phyloP scores from a whole-genome alignment of 768 basidiomycete species.

The Phallus indusiatus region DNA sequence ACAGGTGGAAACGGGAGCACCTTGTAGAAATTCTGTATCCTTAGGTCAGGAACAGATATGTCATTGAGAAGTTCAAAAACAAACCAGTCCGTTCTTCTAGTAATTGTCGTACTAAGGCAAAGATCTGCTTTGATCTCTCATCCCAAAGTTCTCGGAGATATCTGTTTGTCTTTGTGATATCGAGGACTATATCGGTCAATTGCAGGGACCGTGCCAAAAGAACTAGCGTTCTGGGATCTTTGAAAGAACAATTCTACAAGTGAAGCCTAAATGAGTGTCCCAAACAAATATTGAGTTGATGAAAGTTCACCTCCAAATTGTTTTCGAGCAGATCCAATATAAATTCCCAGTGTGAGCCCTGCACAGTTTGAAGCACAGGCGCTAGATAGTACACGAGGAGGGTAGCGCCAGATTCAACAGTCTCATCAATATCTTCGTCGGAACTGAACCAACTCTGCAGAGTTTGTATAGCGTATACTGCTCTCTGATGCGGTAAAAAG shows the following conservation, averaged over 20 bases:
- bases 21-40: neutral
- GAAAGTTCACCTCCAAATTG: constrained; percentile 65
- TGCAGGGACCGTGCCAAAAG: constrained; percentile 60
- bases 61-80: constrained; percentile 14
- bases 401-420: constrained; percentile 71
- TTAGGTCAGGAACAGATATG: neutral
- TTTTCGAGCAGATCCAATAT: constrained; percentile 84
- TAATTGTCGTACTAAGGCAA: constrained; percentile 54
- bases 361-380: constrained; percentile 79
- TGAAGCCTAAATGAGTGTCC: neutral
- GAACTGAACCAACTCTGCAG: constrained; percentile 74
- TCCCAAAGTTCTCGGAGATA: constrained; percentile 61
- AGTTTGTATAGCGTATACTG: constrained; percentile 79
- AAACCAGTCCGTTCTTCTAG: constrained; percentile 45
- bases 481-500: constrained; percentile 78
- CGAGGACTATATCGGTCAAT: constrained; percentile 58
- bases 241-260: constrained; percentile 46
- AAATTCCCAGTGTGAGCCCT: constrained; percentile 88
- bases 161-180: constrained; percentile 66
- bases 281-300: neutral
- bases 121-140: constrained; percentile 38
- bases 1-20: constrained; percentile 51
- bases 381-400: constrained; percentile 65
- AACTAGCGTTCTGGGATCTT: constrained; percentile 49
- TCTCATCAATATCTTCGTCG: constrained; percentile 60